A percentile compares a stretch with the other conserved stretches of the same genome.
Conservation (phyloP, 768 basidiomycete genomes). For the Trametes punicea region DNA sequence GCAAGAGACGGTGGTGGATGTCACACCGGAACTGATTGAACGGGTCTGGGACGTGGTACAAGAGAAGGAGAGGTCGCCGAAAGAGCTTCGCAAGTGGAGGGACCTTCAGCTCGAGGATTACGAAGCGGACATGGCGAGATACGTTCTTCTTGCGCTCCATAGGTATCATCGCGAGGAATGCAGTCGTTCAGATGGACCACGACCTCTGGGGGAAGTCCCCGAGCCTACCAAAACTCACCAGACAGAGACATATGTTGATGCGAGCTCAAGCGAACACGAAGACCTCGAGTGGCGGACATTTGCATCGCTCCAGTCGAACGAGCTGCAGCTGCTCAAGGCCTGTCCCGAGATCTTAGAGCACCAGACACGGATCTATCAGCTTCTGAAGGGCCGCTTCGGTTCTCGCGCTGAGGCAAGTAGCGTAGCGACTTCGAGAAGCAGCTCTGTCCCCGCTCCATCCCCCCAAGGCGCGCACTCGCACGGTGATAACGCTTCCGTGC, state of each 20-base stretch:
- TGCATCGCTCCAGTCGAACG: constrained; percentile 56
- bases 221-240: background rate
- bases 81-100: constrained; percentile 22
- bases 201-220: too few relatives aligned
- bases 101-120: constrained; percentile 27
- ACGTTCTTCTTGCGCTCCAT: constrained; percentile 28
- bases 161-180: constrained; percentile 21
- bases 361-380: constrained; percentile 52
- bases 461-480: background rate
- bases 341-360: constrained; percentile 51
- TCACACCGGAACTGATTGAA: constrained; percentile 43
- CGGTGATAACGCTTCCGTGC: background rate
- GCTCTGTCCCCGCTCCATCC: constrained; percentile 3
- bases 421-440: constrained; percentile 12
- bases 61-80: constrained; percentile 31
- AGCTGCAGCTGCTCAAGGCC: constrained; percentile 42
- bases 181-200: background rate
- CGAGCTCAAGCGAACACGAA: constrained; percentile 9
- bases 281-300: constrained; percentile 43
- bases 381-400: constrained; percentile 34
- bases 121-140: constrained; percentile 30
- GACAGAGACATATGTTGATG: background rate
- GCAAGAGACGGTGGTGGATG: background rate
- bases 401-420: background rate
- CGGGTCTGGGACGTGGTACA: constrained; percentile 42